These are phyloP conservation scores for Glaciozyma martinii DNA, from an alignment of 768 basidiomycete genomes.

Conservation along the genomic window DNA sequence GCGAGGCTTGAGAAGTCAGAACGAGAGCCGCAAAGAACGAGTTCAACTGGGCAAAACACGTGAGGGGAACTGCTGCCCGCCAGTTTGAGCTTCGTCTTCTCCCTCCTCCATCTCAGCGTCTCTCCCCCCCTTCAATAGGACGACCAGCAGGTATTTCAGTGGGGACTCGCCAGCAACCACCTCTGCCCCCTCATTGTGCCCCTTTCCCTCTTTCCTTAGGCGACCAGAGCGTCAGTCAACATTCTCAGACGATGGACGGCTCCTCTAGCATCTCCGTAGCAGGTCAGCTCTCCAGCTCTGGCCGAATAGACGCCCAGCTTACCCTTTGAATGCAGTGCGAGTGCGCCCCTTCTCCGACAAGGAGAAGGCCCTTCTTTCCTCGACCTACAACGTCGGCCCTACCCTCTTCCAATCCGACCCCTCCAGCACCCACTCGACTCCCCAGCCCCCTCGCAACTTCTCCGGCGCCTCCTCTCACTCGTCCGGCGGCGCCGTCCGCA, in stretches of 20 bases:
- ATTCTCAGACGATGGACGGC: too few relatives aligned
- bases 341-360: constrained; percentile 31
- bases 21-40: too few relatives aligned
- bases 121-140: too few relatives aligned
- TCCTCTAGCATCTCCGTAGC: not conserved
- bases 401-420: constrained; percentile 19
- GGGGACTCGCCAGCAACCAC: not conserved
- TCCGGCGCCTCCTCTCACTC: too few relatives aligned
- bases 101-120: too few relatives aligned
- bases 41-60: too few relatives aligned
- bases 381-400: constrained; percentile 16
- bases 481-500: constrained; percentile 12
- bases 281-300: not conserved
- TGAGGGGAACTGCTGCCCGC: too few relatives aligned
- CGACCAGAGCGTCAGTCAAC: not conserved
- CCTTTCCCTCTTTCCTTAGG: not conserved
- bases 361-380: constrained; percentile 20
- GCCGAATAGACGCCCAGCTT: constrained; percentile 2
- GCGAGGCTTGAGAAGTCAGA: too few relatives aligned
- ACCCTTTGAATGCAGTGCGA: constrained; percentile 21
- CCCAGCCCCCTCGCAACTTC: constrained; percentile 6
- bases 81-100: too few relatives aligned
- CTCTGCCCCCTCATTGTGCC: not conserved
- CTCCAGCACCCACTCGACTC: not conserved
- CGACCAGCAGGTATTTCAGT: not conserved